Conservation (phyloP, 1,139 yeast species). For the Yamadazyma triangularis region DNA sequence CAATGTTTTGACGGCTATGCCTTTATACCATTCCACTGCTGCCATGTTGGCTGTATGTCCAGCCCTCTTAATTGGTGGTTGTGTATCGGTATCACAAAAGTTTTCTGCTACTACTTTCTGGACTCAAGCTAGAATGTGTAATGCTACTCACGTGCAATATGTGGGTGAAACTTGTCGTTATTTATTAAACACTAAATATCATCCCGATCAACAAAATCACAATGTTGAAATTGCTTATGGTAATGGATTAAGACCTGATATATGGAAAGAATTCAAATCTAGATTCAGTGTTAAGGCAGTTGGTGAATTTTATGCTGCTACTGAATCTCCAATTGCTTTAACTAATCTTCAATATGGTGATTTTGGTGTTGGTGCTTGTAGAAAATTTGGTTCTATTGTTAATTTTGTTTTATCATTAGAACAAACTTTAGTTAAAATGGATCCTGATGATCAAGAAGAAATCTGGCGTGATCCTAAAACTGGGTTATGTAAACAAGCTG, state of each 20-base stretch:
- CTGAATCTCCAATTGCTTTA: conserved; percentile 91
- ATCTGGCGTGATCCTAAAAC: conserved; percentile 67
- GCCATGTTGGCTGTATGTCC: conserved; percentile 83
- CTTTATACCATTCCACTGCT: conserved; percentile 92
- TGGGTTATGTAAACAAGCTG: conserved; percentile 48
- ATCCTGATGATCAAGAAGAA: conserved; percentile 73
- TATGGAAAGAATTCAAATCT: conserved; percentile 77
- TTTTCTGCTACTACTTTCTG: conserved; percentile 85
- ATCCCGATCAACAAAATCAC: conserved; percentile 67
- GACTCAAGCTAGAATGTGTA: conserved; percentile 75
- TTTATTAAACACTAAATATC: conserved; percentile 60
- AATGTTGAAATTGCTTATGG: conserved; percentile 75
- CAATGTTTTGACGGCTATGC: conserved; percentile 87
- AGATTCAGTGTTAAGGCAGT: conserved; percentile 71
- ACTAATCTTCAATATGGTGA: conserved; percentile 77
- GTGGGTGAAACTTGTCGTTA: conserved; percentile 97
- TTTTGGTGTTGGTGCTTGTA: conserved; percentile 84
- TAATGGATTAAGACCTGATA: conserved; percentile 89
- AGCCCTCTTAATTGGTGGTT: conserved; percentile 59
- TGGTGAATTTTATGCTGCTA: conserved; percentile 93
- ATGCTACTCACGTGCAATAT: conserved; percentile 82
- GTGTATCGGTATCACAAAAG: conserved; percentile 74
- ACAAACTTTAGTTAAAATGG: conserved; percentile 68
- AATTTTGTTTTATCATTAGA: conserved; percentile 48
- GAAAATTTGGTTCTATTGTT: conserved; percentile 71